Evolutionary conservation across 1,284 basidiomycete genomes (phyloP), one percentile per base, ranked within the genome.

Genomic region (Pyrrhoderma lamaoense): DNA sequence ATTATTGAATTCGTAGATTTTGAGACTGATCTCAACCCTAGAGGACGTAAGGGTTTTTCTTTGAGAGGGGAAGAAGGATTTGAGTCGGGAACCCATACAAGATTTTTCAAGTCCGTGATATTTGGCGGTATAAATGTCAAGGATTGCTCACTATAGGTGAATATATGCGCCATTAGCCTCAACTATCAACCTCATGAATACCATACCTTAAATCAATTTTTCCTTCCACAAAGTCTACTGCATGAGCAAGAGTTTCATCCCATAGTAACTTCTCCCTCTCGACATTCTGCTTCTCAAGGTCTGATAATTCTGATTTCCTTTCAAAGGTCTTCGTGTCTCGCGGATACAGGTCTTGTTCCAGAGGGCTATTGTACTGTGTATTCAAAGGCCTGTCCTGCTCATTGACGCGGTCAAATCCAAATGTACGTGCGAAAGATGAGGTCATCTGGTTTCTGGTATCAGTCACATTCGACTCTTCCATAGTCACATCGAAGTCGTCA

Each of bases 111-210:
- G 40, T 76, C 74, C 1, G 60, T 50, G 8, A 77, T 68, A 1
- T 64, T 65, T 1, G 66, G 56, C 1, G 75, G 71, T 1, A 77
- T 74, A 48, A 60, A 61, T 0, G 70, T 69, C 11, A 76, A 61
- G 21, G 62, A 58, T 3, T 57, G 51, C 23, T 63, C 58, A 37
- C 69, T 74, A 43, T 43, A 37, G 27, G 22, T 31, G 27, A 31
- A 5, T 31, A 31, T 31, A 31, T 31, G 27, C 27, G 27, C 11
- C 27, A 31, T 5, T 5, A 31, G 5, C 5, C 11, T 31, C 27
- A 31, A 31, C 11, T 11, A n/a, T n/a, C 27, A 5, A 31, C 27
- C 11, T 31, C 27, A 43, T 3, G 38, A 22, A 8, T 8, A 14
- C 4, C 69, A 49, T 57, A 73, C 73, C 64, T 64, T 34, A 76